phyloP scores from a whole-genome alignment of 805 yeast genomes.

The Candida palmyrensis region DNA sequence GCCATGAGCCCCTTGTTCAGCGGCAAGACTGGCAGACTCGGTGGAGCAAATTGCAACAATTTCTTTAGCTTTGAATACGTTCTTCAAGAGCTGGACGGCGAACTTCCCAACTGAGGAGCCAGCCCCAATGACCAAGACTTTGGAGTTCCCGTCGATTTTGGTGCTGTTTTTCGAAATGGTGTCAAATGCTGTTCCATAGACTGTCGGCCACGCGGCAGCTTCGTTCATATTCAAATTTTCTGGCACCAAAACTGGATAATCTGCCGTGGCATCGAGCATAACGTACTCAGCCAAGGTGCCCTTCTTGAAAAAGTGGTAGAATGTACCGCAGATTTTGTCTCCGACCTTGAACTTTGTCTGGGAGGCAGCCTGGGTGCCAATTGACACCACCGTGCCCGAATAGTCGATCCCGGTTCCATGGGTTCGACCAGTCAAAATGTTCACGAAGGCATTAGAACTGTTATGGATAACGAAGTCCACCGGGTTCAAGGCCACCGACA shows the following conservation, averaged over 20 bases:
- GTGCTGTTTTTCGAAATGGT: constrained; percentile 25
- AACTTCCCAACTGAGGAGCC: constrained; percentile 64
- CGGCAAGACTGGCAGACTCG: constrained; percentile 39
- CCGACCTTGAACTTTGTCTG: constrained; percentile 17
- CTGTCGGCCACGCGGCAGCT: constrained; percentile 65
- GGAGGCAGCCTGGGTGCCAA: constrained; percentile 20
- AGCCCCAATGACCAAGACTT: constrained; percentile 65
- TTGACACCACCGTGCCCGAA: constrained; percentile 26
- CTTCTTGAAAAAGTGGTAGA: constrained; percentile 10
- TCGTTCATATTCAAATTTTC: constrained; percentile 40
- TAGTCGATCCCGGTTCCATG: constrained; percentile 28
- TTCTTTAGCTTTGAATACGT: constrained; percentile 33
- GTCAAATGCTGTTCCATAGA: constrained; percentile 55
- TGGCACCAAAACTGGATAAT: constrained; percentile 39
- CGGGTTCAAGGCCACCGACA: constrained; percentile 28
- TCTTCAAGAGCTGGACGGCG: constrained; percentile 52
- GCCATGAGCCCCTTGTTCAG: constrained; percentile 53
- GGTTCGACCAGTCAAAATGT: constrained; percentile 6
- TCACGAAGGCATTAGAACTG: constrained; percentile 7
- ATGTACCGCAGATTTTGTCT: constrained; percentile 23
- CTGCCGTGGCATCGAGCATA: constrained; percentile 24
- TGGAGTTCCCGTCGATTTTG: constrained; percentile 36
- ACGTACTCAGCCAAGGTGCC: constrained; percentile 49
- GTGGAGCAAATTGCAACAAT: constrained; percentile 57
- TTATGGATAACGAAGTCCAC: constrained; percentile 21